Evolutionary conservation across 148 eudicot genomes (phyloP).

Genomic region (Fagopyrum homotropicum): DNA sequence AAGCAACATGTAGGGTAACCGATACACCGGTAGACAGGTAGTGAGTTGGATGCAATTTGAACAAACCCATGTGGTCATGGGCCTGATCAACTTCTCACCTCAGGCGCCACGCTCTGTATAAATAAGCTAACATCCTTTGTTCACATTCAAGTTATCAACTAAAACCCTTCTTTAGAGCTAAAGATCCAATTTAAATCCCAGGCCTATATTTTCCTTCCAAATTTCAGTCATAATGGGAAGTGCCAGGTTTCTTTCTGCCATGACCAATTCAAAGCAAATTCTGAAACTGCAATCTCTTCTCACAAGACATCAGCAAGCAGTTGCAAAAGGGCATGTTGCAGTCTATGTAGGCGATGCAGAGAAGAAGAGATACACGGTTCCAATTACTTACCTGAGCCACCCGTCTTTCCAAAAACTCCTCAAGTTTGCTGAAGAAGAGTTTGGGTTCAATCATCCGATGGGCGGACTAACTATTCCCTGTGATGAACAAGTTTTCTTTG

Average conservation of each 20-base stretch:
- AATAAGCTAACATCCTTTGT: neutral
- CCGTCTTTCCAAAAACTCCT: constrained; percentile 46
- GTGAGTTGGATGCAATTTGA: neutral
- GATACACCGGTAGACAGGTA: no score
- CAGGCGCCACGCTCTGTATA: no score
- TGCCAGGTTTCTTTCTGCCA: constrained; percentile 8
- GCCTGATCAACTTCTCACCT: no score
- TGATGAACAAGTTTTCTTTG: constrained; percentile 36
- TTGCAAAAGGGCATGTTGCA: constrained; percentile 53
- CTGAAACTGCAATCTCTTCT: constrained; percentile 7
- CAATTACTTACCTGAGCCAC: constrained; percentile 44
- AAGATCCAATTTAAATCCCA: neutral
- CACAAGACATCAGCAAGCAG: constrained; percentile 14
- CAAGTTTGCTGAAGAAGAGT: constrained; percentile 44
- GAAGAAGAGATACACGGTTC: constrained; percentile 47
- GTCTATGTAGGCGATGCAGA: constrained; percentile 48
- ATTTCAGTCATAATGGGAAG: neutral
- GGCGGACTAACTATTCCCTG: constrained; percentile 62
- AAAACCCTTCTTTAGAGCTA: neutral
- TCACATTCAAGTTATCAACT: neutral
- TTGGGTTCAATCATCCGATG: constrained; percentile 43
- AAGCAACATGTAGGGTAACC: neutral
- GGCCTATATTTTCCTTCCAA: constrained; percentile 1
- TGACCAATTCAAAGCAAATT: constrained; percentile 20
- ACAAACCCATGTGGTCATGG: constrained; percentile 3